These are phyloP conservation scores for Penicillium sp. DNA, from an alignment of 2,329 filamentous ascomycete species.

Conservation along the genomic window DNA sequence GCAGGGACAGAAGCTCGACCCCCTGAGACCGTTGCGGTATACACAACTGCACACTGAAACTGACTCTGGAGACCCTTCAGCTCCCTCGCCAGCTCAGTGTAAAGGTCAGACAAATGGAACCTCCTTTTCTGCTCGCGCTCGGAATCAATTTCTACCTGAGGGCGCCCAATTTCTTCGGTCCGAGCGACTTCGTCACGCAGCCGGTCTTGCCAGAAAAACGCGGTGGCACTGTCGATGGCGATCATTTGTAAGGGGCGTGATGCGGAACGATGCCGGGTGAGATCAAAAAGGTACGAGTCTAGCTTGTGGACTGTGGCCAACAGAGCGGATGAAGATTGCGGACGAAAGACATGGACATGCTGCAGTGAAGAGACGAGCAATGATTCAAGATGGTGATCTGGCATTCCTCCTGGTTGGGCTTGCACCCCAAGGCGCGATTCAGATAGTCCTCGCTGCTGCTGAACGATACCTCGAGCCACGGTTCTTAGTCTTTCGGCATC, in stretches of 20 bases:
- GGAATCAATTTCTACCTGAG: slow-evolving; percentile 27
- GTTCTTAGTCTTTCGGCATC: slow-evolving; percentile 46
- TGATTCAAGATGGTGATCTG: slow-evolving; percentile 16
- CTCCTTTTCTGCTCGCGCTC: slow-evolving; percentile 26
- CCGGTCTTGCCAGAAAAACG: slow-evolving; percentile 56
- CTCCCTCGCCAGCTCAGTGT: slow-evolving; percentile 27
- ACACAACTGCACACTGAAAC: slow-evolving; percentile 42
- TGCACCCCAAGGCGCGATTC: slow-evolving; percentile 1
- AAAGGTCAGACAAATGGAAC: slow-evolving; percentile 33
- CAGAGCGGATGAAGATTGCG: slow-evolving; percentile 51
- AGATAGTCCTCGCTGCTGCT: slow-evolving; percentile 10
- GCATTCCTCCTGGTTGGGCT: not conserved
- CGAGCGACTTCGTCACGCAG: slow-evolving; percentile 44
- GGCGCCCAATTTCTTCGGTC: slow-evolving; percentile 36
- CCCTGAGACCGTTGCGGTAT: slow-evolving; percentile 33
- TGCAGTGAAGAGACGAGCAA: slow-evolving; percentile 43
- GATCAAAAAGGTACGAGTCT: slow-evolving; percentile 50
- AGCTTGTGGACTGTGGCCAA: slow-evolving; percentile 50
- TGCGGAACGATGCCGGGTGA: slow-evolving; percentile 45
- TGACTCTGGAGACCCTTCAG: slow-evolving; percentile 36
- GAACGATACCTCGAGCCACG: slow-evolving; percentile 29
- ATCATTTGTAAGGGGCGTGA: slow-evolving; percentile 50
- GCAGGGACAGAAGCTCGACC: slow-evolving; percentile 13
- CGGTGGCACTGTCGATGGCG: slow-evolving; percentile 54
- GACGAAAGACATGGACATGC: slow-evolving; percentile 60